Evolutionary conservation across 345 rosid genomes (phyloP).

Genomic region (Hevea brasiliensis): DNA sequence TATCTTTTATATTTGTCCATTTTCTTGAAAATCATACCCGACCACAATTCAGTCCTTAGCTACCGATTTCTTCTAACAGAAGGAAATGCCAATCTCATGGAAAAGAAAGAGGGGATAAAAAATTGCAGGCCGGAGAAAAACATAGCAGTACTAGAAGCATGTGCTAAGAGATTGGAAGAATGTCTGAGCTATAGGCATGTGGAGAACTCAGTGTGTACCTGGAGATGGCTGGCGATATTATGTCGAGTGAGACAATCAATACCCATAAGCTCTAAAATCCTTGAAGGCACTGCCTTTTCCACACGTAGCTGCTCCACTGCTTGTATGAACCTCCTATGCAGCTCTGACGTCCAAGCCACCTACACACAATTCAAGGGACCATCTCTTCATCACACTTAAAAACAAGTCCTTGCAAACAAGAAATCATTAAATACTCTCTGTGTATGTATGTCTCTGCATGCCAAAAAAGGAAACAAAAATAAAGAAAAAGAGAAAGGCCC

Average conservation of each 20-base stretch:
- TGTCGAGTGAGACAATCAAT: constrained; percentile 91
- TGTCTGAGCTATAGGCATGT: too few relatives aligned
- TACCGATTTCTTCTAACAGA: neutral
- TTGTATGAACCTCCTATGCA: constrained; percentile 86
- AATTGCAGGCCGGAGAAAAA: neutral
- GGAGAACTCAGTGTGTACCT: constrained; percentile 60
- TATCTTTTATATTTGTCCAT: too few relatives aligned
- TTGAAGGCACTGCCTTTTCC: constrained; percentile 96
- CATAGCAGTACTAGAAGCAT: neutral
- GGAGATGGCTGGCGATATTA: constrained; percentile 95
- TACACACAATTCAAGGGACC: constrained; percentile 37
- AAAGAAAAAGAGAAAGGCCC: too few relatives aligned
- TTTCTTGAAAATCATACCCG: neutral
- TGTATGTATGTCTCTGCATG: neutral
- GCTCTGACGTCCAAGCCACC: constrained; percentile 98
- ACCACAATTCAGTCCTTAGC: neutral
- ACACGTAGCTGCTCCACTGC: constrained; percentile 96
- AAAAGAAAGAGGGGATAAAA: neutral
- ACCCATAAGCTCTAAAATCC: constrained; percentile 89
- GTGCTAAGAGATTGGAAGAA: too few relatives aligned
- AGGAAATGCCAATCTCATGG: neutral
- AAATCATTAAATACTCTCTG: neutral
- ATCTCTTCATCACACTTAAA: neutral
- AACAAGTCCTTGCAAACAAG: neutral
- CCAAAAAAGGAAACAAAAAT: too few relatives aligned